phyloP scores from a whole-genome alignment of 345 rosid species.

The Hevea brasiliensis region DNA sequence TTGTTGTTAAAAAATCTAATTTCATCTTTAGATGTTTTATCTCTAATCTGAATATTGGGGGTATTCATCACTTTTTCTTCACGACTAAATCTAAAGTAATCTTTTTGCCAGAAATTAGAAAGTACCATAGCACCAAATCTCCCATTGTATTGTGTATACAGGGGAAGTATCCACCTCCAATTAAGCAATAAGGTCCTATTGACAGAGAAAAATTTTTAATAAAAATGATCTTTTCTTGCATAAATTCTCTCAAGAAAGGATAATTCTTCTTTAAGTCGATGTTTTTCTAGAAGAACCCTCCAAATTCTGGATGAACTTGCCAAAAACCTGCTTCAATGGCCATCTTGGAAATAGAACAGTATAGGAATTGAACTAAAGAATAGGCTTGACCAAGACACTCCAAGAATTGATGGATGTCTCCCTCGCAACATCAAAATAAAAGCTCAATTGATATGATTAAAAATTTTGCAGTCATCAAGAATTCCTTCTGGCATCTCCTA shows the following conservation, averaged over 20 bases:
- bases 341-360: not conserved
- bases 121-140: not conserved
- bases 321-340: conserved; percentile 3
- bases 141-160: not conserved
- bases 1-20: too few species aligned
- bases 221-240: not conserved
- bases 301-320: not conserved
- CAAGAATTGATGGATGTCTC: not conserved
- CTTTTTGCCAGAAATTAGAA: conserved; percentile 3
- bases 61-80: too few species aligned
- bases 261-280: not conserved
- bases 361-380: not conserved
- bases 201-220: not conserved
- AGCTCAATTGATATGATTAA: not conserved
- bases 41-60: too few species aligned
- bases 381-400: not conserved
- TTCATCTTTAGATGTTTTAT: too few species aligned
- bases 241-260: not conserved
- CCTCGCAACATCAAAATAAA: not conserved
- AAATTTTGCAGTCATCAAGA: not conserved
- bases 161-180: too few species aligned
- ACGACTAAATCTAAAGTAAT: not conserved
- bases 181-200: too few species aligned
- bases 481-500: conserved; percentile 1
- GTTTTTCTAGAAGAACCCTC: not conserved